A percentile compares a stretch with the other conserved stretches of the same genome.
Evolutionary conservation across 2,329 filamentous ascomycete species (phyloP).

Genomic region (Sarocladiaceae sp.): DNA sequence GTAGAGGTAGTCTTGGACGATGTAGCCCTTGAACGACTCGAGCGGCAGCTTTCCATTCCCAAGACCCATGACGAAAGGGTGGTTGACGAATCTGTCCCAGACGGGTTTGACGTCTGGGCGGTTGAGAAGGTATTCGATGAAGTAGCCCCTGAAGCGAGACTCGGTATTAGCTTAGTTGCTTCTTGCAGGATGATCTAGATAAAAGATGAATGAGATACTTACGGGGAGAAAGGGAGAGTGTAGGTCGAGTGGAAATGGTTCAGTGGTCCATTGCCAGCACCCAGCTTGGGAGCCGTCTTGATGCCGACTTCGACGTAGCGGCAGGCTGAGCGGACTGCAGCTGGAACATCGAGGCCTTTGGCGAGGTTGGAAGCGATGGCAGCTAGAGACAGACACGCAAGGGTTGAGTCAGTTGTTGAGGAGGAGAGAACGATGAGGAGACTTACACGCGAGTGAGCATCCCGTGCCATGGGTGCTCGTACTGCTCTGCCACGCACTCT

Average conservation of each 20-base stretch:
- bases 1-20: constrained; percentile 90
- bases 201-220: constrained; percentile 18
- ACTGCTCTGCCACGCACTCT: constrained; percentile 64
- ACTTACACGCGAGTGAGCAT: constrained; percentile 81
- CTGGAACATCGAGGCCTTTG: constrained; percentile 46
- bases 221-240: constrained; percentile 62
- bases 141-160: constrained; percentile 53
- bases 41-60: constrained; percentile 68
- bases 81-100: constrained; percentile 73
- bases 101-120: constrained; percentile 65
- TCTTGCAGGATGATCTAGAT: not conserved
- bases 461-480: constrained; percentile 91
- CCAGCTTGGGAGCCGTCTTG: constrained; percentile 54
- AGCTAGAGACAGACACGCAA: constrained; percentile 32
- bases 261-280: constrained; percentile 64
- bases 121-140: constrained; percentile 75
- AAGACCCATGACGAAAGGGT: constrained; percentile 74
- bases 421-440: not conserved
- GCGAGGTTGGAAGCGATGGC: constrained; percentile 71
- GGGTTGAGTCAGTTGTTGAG: not conserved
- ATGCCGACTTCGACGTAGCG: constrained; percentile 69
- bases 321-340: constrained; percentile 61
- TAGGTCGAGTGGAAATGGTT: constrained; percentile 74
- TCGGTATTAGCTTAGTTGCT: not conserved
- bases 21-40: constrained; percentile 78